Base-by-base conservation (phyloP, 2,329 filamentous ascomycete species). In the Trichoderma hamatum region DNA sequence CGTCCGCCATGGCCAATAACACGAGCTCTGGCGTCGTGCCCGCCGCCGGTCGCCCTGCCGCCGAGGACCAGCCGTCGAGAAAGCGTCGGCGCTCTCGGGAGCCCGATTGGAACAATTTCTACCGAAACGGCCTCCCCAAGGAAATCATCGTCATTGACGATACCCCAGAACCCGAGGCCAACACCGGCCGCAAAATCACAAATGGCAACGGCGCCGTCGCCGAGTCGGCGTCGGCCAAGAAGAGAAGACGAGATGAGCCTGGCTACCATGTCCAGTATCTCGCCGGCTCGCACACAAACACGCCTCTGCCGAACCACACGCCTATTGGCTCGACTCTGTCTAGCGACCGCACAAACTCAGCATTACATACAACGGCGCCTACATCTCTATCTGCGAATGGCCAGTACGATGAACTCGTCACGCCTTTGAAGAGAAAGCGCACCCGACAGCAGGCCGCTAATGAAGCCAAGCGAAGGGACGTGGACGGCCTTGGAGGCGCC, bases 361-460 rank as follows among this genome's bases (percentile, higher is more conserved):
- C 88, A 54, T 84, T 94, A 69, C 89, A 95, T 76, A 96, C 93
- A 3, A 97, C 94, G 0, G 95, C 95, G 54, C 90, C 94, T 5
- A 97, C 96, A 0, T 98, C 95, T 5, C 81, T 88, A 52, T 89
- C 88, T 0, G 88, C 87, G 3, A 85, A 84, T 68, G 81, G 85
- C 70, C 85, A 87, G 56, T 90, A 92, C 75, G 90, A 92, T 62
- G 86, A 90, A 62, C 83, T 83, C 36, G 84, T 86, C 64, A 84
- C 88, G n/a, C 93, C 94, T 39, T 92, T 96, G 79, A 98, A 98
- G 83, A 88, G 94, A 75, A 97, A 97, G 82, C 88, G 96, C 19
- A 93, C 92, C 55, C 88, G 93, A 70, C 92, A 94, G 73, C 92
- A 94, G 72, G 86, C 90, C 68, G 91, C 92, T 75, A 92, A 94